Evolutionary conservation across 129 eudicot species (phyloP).

Genomic region (Saussurea involucrata): DNA sequence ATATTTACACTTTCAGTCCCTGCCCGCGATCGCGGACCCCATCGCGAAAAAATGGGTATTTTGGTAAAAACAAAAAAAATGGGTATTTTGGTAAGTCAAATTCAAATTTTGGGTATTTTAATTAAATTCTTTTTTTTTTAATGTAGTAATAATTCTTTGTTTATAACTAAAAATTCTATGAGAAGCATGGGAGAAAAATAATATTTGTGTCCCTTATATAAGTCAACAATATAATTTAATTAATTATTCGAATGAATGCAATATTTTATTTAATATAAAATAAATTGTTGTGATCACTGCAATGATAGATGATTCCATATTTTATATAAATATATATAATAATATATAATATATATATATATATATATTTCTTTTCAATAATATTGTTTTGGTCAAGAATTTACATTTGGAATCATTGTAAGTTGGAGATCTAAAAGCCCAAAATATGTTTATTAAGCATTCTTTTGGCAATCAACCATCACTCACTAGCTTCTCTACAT

Average conservation of each 20-base stretch:
- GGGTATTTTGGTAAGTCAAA: too few relatives aligned
- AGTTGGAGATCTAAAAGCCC: conserved; percentile 5
- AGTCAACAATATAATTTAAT: neutral
- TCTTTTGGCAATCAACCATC: conserved; percentile 3
- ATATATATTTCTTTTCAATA: conserved; percentile 7
- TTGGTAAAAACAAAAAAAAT: too few relatives aligned
- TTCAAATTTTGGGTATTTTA: too few relatives aligned
- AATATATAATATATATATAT: too few relatives aligned
- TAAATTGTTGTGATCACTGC: neutral
- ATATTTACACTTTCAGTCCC: too few relatives aligned
- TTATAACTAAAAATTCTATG: neutral
- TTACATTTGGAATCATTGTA: conserved; percentile 12
- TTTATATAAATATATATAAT: neutral
- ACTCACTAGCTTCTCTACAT: neutral
- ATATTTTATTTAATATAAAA: neutral
- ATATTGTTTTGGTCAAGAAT: conserved; percentile 18
- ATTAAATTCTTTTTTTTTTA: too few relatives aligned
- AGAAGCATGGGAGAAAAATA: neutral
- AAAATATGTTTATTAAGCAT: neutral
- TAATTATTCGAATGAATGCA: neutral
- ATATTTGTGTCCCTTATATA: neutral
- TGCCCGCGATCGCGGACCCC: too few relatives aligned
- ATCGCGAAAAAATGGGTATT: too few relatives aligned
- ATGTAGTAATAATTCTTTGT: neutral
- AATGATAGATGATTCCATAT: conserved; percentile 1